phyloP scores from a whole-genome alignment of 2,329 filamentous ascomycete species.

The Thielaviopsis cerberus region DNA sequence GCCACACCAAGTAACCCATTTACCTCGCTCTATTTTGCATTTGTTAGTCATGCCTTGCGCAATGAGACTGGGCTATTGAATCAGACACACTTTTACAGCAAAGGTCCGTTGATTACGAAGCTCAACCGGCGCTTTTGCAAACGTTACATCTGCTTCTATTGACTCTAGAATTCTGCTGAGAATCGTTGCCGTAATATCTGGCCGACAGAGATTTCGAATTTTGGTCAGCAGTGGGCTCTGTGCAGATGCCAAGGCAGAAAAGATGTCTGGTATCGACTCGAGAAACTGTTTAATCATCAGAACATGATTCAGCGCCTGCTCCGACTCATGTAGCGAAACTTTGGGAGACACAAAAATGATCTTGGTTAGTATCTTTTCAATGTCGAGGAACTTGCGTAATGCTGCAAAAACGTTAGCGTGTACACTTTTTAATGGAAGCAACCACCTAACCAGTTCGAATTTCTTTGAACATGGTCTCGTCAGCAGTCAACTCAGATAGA shows the following conservation, averaged over 20 bases:
- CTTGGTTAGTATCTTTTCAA: conserved; percentile 45
- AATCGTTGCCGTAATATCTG: conserved; percentile 41
- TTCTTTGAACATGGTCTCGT: conserved; percentile 69
- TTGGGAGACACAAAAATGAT: conserved; percentile 59
- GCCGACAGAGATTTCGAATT: conserved; percentile 51
- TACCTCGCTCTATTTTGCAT: conserved; percentile 43
- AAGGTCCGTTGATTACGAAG: conserved; percentile 79
- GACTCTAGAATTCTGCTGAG: conserved; percentile 45
- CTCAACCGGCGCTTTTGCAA: conserved; percentile 62
- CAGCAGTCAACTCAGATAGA: conserved; percentile 60
- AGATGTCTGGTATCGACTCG: conserved; percentile 45
- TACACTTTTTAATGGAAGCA: neutral
- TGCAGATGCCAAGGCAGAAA: conserved; percentile 46
- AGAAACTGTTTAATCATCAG: conserved; percentile 75
- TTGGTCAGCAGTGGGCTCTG: conserved; percentile 44
- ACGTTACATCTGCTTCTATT: conserved; percentile 67
- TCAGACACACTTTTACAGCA: conserved; percentile 52
- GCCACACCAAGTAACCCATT: conserved; percentile 78
- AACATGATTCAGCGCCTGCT: conserved; percentile 71
- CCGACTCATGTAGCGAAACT: conserved; percentile 46
- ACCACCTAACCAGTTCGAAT: conserved; percentile 48
- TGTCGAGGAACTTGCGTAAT: conserved; percentile 45
- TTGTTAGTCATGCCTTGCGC: conserved; percentile 11
- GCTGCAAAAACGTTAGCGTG: neutral
- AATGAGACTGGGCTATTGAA: neutral